Evolutionary conservation across 306 rosid species (phyloP).

Genomic region (Cicer yamashitae): DNA sequence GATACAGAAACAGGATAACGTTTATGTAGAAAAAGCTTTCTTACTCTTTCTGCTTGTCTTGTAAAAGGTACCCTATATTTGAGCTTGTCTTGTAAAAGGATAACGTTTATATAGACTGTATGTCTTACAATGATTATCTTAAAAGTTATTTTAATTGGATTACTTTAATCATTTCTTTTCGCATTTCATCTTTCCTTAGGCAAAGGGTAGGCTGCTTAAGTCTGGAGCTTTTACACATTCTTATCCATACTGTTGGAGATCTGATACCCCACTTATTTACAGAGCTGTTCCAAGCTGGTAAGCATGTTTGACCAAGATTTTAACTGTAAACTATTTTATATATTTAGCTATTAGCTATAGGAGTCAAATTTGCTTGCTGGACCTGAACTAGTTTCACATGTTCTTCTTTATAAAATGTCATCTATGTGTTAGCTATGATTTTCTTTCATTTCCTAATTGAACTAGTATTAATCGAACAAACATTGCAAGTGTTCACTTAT

Average conservation of each 20-base stretch:
- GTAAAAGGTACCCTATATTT: neutral
- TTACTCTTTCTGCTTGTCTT: slow-evolving; percentile 7
- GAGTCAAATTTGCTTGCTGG: slow-evolving; percentile 16
- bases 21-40: neutral
- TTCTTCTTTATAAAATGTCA: slow-evolving; percentile 15
- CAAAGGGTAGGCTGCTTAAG: slow-evolving; percentile 84
- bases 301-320: slow-evolving; percentile 38
- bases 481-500: neutral
- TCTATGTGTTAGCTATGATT: slow-evolving; percentile 25
- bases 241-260: slow-evolving; percentile 93
- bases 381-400: slow-evolving; percentile 7
- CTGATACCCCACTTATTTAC: slow-evolving; percentile 91
- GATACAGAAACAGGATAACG: slow-evolving; percentile 4
- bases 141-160: slow-evolving; percentile 12
- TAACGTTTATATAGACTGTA: neutral
- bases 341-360: slow-evolving; percentile 24
- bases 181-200: slow-evolving; percentile 58
- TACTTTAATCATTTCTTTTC: slow-evolving; percentile 22
- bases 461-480: neutral
- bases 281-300: slow-evolving; percentile 99
- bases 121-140: slow-evolving; percentile 27
- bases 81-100: neutral
- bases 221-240: slow-evolving; percentile 82
- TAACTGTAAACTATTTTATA: slow-evolving; percentile 29
- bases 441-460: slow-evolving; percentile 13